These are phyloP conservation scores for Papiliotrema terrestris DNA, from an alignment of 1,284 basidiomycete genomes.

Conservation along the genomic window DNA sequence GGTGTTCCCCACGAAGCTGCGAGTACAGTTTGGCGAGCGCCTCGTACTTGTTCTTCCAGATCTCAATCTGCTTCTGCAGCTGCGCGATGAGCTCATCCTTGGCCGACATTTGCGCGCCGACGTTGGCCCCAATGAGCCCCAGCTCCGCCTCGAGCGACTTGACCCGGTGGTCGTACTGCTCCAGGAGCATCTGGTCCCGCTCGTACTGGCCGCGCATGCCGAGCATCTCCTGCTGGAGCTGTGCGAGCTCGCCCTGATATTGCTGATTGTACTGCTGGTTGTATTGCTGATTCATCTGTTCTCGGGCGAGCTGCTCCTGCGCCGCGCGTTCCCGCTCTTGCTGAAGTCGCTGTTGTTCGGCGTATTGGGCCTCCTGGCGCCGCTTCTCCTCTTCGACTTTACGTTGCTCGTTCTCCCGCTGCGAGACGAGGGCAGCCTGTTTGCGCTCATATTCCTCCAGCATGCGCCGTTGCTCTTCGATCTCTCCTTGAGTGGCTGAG, in stretches of 20 bases:
- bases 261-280: constrained; percentile 56
- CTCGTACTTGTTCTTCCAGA: constrained; percentile 99
- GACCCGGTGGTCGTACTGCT: constrained; percentile 95
- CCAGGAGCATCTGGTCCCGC: constrained; percentile 94
- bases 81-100: constrained; percentile 97
- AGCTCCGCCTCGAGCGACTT: constrained; percentile 95
- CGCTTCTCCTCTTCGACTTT: constrained; percentile 72
- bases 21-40: constrained; percentile 98
- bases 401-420: constrained; percentile 79
- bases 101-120: constrained; percentile 79
- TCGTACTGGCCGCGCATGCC: constrained; percentile 96
- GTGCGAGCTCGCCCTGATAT: constrained; percentile 52
- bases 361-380: constrained; percentile 83
- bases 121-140: constrained; percentile 69
- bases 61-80: constrained; percentile 91
- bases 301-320: constrained; percentile 81
- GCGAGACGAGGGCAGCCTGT: constrained; percentile 73
- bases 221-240: constrained; percentile 86
- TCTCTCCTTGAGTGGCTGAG: constrained; percentile 67
- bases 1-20: constrained; percentile 92
- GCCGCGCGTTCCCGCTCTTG: constrained; percentile 85
- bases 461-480: constrained; percentile 90
- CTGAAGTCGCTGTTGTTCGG: constrained; percentile 56
- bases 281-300: constrained; percentile 62
- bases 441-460: constrained; percentile 97